phyloP scores from a whole-genome alignment of 148 eudicot genomes.

The Euryodendron excelsum region DNA sequence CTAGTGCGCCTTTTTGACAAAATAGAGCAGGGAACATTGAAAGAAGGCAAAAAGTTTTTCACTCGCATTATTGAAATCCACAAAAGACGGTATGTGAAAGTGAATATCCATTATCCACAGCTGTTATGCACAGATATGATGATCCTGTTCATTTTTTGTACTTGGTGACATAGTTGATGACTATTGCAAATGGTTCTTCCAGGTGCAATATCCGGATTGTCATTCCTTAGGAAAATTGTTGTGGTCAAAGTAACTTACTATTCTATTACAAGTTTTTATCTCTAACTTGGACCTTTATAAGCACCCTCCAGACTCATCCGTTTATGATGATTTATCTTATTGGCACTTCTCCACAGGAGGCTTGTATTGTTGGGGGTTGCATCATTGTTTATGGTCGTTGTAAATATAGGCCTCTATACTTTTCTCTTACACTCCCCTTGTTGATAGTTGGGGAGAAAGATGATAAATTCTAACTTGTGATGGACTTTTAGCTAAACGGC shows the following conservation, averaged over 20 bases:
- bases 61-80: constrained; percentile 66
- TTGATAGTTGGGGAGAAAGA: background rate
- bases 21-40: constrained; percentile 62
- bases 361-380: background rate
- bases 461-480: background rate
- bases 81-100: constrained; percentile 60
- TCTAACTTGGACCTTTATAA: background rate
- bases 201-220: background rate
- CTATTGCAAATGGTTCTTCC: background rate
- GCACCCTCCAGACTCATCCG: background rate
- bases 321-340: background rate
- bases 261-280: background rate
- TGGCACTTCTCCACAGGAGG: background rate
- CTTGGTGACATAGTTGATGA: background rate
- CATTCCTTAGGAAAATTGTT: background rate
- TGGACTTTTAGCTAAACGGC: background rate
- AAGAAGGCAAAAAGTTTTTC: constrained; percentile 77
- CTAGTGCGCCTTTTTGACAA: constrained; percentile 81
- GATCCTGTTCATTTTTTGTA: background rate
- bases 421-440: background rate
- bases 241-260: no score
- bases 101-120: background rate
- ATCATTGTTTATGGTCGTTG: background rate
- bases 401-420: background rate
- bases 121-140: background rate